Percentiles rank a stretch among this genome's conserved stretches.
Conservation (phyloP, 2,329 filamentous ascomycete species). For the Shiraia bambusicola region DNA sequence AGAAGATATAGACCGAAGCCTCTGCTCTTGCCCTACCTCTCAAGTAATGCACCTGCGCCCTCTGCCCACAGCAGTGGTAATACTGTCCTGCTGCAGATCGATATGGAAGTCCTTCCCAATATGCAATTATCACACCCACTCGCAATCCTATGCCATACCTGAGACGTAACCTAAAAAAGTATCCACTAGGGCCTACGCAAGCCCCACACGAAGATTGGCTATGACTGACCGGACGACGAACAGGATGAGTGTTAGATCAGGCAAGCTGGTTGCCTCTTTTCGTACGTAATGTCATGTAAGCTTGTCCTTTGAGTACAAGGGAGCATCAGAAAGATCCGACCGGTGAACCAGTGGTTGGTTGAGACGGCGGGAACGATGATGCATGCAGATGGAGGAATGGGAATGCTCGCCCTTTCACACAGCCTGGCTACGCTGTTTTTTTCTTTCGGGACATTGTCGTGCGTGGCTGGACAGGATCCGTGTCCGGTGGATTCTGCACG, state of each 20-base stretch:
- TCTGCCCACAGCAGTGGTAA: constrained; percentile 10
- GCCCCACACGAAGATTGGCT: constrained; percentile 16
- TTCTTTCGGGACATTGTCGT: constrained; percentile 1
- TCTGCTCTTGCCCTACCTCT: constrained; percentile 6
- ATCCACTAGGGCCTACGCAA: constrained; percentile 11
- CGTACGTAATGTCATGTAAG: constrained; percentile 3
- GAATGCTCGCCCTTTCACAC: constrained; percentile 6
- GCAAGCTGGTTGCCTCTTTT: constrained; percentile 14
- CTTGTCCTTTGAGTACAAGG: constrained; percentile 2
- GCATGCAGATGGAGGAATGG: constrained; percentile 14
- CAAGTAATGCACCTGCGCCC: constrained; percentile 3
- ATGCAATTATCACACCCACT: constrained; percentile 6
- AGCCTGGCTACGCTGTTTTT: constrained; percentile 9
- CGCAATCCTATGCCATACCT: constrained; percentile 3
- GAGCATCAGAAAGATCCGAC: constrained; percentile 19
- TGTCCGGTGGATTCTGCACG: constrained; percentile 1
- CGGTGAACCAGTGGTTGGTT: constrained; percentile 12
- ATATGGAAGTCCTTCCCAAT: constrained; percentile 8
- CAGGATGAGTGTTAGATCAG: constrained; percentile 9
- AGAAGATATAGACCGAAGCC: constrained; percentile 16
- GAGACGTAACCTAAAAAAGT: constrained; percentile 15
- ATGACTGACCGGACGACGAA: constrained; percentile 24
- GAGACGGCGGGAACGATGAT: constrained; percentile 10
- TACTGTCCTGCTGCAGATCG: constrained; percentile 14
- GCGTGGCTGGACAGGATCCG: constrained; percentile 7